phyloP scores from a whole-genome alignment of 345 rosid species.

The Arabis hirsuta region DNA sequence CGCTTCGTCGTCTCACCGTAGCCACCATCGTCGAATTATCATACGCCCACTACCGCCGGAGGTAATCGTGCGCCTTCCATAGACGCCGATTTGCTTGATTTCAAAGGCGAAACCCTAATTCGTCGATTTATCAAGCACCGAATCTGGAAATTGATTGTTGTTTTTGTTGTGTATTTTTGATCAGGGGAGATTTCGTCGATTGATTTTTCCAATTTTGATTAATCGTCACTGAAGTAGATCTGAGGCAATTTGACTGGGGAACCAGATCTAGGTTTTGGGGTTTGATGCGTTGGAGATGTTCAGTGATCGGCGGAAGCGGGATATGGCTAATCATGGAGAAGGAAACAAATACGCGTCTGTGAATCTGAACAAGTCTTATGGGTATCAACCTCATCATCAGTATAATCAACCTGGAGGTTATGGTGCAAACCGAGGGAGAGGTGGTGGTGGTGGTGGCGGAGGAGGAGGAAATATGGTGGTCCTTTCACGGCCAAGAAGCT shows the following conservation, averaged over 20 bases:
- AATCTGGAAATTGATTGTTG: conserved; percentile 35
- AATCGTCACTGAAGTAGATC: conserved; percentile 39
- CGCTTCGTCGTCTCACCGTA: conserved; percentile 41
- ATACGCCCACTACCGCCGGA: conserved; percentile 43
- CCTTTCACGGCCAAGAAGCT: conserved; percentile 90
- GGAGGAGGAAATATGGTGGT: conserved; percentile 89
- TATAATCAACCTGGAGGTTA: conserved; percentile 54
- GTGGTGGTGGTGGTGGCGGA: conserved; percentile 50
- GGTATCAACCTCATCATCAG: conserved; percentile 61
- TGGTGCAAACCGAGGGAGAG: conserved; percentile 56
- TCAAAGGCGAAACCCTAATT: conserved; percentile 38
- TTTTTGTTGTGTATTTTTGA: conserved; percentile 24
- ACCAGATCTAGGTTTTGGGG: conserved; percentile 41
- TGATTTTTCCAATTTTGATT: conserved; percentile 28
- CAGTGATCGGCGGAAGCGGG: conserved; percentile 58
- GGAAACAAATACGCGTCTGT: conserved; percentile 83
- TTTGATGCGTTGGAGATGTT: conserved; percentile 80
- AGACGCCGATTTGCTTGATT: conserved; percentile 15
- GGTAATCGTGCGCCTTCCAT: conserved; percentile 29
- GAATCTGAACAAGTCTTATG: conserved; percentile 91
- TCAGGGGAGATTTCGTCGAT: conserved; percentile 42
- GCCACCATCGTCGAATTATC: conserved; percentile 24
- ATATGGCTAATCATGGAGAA: conserved; percentile 90
- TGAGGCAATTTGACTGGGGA: conserved; percentile 30
- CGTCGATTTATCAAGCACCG: conserved; percentile 22